Evolutionary conservation across 805 yeast species (phyloP), one percentile per base, ranked within the genome.

Genomic region (Candida jianshihensis): DNA sequence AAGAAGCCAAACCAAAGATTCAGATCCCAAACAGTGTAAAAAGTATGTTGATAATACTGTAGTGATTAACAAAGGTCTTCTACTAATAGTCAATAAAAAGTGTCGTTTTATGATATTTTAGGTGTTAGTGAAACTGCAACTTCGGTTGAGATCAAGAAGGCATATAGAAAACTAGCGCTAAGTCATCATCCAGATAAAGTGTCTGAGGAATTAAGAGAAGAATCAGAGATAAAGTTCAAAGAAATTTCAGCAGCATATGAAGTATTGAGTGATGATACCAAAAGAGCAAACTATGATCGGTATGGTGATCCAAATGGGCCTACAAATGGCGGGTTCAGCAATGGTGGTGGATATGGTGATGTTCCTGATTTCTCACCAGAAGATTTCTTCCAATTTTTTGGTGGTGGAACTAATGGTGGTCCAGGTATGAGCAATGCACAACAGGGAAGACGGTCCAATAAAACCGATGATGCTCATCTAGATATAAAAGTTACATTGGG

Each of bases 171-270:
- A 48, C 69, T 87, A 33, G 97, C 97, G 10, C 67, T 90, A 27
- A 65, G 68, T 41, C 75, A 79, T 49, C 97, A 90, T 59, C 97
- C 97, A 0, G 97, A 90, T 58, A 90, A 92, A 55, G 88, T 76
- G 2, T 56, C 75, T 1, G 85, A 77, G 45, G 75, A 73, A 9
- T 76, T 75, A 17, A 66, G 92, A 40, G 80, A 68, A 13, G 73
- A 65, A 15, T 83, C 95, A 4, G 97, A 87, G 58, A 64, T 71
- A 42, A 73, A 70, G 53, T 90, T 90, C 61, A 90, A 90, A 57
- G 89, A 81, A 48, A 74, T 90, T 39, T 72, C 81, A 15, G 82
- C 81, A 42, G 97, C 97, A 0, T 90, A 90, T 56, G 95, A 87
- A 53, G 64, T 82, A 4, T 61, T 90, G 40, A 74, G 76, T 20